Conservation (phyloP, 331 rosid species). For the Pyracantha coccinea region DNA sequence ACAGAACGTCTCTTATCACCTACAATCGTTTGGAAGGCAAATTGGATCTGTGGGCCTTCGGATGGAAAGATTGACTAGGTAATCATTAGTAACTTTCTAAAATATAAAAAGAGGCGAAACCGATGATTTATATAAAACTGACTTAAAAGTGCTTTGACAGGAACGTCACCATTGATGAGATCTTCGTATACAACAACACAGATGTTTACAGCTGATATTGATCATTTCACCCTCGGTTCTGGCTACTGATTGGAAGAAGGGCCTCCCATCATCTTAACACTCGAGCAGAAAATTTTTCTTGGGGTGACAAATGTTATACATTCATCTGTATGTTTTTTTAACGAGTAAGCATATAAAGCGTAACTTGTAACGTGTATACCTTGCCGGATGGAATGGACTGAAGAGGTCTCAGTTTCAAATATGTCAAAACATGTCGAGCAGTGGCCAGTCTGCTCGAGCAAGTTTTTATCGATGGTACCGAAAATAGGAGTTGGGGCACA, state of each 20-base stretch:
- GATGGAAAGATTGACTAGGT: slow-evolving; percentile 57
- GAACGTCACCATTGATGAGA: background rate
- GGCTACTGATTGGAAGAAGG: background rate
- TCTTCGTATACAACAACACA: background rate
- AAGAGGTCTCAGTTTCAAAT: too few relatives aligned
- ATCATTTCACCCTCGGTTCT: background rate
- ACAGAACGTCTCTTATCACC: slow-evolving; percentile 78
- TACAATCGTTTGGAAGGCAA: slow-evolving; percentile 69
- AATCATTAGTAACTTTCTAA: background rate
- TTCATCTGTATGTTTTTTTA: background rate
- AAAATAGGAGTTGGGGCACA: too few relatives aligned
- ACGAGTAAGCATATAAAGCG: too few relatives aligned
- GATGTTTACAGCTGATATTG: background rate
- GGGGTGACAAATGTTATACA: background rate
- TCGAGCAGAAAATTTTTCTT: background rate
- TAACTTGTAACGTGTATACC: too few relatives aligned
- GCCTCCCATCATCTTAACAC: background rate
- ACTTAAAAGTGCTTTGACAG: slow-evolving; percentile 1
- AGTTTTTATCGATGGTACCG: too few relatives aligned
- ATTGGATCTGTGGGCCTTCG: slow-evolving; percentile 53
- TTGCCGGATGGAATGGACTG: too few relatives aligned
- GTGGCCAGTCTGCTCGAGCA: too few relatives aligned
- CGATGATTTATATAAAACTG: background rate
- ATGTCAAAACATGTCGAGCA: too few relatives aligned
- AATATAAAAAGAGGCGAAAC: slow-evolving; percentile 1